Evolutionary conservation across 1,284 basidiomycete species (phyloP).

Genomic region (Pseudozyma sp.): DNA sequence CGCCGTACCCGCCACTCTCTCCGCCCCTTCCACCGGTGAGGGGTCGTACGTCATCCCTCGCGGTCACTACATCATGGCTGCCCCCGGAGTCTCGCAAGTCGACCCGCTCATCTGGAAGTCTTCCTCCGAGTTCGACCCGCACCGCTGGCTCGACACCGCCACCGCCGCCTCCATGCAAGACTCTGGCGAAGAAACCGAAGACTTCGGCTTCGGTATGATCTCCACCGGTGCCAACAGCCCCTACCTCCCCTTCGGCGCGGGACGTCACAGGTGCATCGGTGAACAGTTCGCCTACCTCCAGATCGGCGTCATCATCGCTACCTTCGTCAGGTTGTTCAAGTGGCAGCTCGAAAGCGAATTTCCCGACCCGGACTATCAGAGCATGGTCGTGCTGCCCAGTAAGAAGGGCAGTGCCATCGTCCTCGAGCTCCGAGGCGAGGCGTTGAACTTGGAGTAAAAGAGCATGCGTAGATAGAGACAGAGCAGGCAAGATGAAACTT

Average conservation of each 20-base stretch:
- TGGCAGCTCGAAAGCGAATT: constrained; percentile 76
- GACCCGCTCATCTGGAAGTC: constrained; percentile 84
- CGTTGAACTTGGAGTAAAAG: constrained; percentile 5
- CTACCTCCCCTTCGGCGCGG: constrained; percentile 97
- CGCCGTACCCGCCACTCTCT: constrained; percentile 82
- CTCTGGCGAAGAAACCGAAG: constrained; percentile 80
- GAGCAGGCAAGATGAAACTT: too few relatives aligned
- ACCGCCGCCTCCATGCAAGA: constrained; percentile 71
- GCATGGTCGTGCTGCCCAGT: constrained; percentile 79
- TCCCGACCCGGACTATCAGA: constrained; percentile 86
- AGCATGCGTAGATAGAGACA: too few relatives aligned
- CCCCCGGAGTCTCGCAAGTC: constrained; percentile 86
- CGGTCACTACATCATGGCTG: constrained; percentile 90
- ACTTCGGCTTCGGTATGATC: constrained; percentile 88
- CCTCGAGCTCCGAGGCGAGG: constrained; percentile 11
- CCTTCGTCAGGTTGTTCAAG: constrained; percentile 82
- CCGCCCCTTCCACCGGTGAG: constrained; percentile 60
- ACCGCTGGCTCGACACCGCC: constrained; percentile 81
- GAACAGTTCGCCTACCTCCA: constrained; percentile 98
- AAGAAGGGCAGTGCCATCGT: constrained; percentile 23
- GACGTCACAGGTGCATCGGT: constrained; percentile 88
- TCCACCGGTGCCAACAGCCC: constrained; percentile 71
- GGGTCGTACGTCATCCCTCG: constrained; percentile 85
- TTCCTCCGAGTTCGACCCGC: constrained; percentile 77
- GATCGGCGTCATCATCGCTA: constrained; percentile 84